phyloP scores from a whole-genome alignment of 495 filamentous ascomycete species.

The Hypoxylon perforatum region DNA sequence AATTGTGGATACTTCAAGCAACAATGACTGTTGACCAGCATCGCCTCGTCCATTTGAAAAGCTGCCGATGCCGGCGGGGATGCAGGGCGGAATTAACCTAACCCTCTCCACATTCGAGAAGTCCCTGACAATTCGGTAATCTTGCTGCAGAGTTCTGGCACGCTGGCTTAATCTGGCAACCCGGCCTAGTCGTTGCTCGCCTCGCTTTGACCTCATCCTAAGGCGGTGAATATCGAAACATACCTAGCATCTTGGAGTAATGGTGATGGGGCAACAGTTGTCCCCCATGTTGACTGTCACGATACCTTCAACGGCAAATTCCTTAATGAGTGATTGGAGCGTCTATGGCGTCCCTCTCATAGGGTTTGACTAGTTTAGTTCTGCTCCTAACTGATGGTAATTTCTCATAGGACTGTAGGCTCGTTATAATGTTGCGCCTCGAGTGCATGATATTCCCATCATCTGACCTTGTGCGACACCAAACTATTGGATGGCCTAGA shows the following conservation, averaged over 20 bases:
- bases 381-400: no score
- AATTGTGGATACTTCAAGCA: slow-evolving; percentile 20
- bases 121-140: slow-evolving; percentile 36
- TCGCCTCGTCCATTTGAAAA: slow-evolving; percentile 28
- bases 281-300: background rate
- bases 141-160: slow-evolving; percentile 21
- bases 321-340: no score
- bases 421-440: background rate
- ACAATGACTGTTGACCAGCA: slow-evolving; percentile 16
- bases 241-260: slow-evolving; percentile 18
- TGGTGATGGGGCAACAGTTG: slow-evolving; percentile 9
- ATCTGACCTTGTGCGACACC: background rate
- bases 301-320: no score
- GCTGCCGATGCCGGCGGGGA: slow-evolving; percentile 33
- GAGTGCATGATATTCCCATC: no score
- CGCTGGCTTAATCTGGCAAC: slow-evolving; percentile 8
- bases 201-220: slow-evolving; percentile 12
- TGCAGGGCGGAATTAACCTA: slow-evolving; percentile 33
- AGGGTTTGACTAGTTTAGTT: no score
- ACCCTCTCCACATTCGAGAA: slow-evolving; percentile 38
- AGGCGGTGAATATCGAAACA: slow-evolving; percentile 21
- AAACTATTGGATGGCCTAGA: slow-evolving; percentile 5
- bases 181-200: slow-evolving; percentile 12
- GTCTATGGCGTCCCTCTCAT: no score
- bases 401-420: no score